A percentile compares a stretch with the other conserved stretches of the same genome.
Evolutionary conservation across 306 rosid genomes (phyloP).

Genomic region (Crataegus laevigata): DNA sequence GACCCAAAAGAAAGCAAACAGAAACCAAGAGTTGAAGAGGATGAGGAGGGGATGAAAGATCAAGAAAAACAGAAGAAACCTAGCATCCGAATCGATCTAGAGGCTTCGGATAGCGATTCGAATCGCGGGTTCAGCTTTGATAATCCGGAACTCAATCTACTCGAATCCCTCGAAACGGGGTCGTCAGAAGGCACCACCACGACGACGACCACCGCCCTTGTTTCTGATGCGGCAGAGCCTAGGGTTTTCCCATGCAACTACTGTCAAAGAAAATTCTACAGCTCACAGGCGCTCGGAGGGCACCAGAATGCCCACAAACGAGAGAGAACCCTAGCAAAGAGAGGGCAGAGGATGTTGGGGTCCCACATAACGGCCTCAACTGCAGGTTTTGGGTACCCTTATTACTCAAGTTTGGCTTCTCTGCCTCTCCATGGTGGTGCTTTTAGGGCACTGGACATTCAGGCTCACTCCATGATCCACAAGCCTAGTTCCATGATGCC

Average conservation of each 20-base stretch:
- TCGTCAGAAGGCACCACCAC: neutral
- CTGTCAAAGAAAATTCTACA: constrained; percentile 68
- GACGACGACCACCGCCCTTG: neutral
- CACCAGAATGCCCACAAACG: constrained; percentile 93
- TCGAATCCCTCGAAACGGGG: constrained; percentile 36
- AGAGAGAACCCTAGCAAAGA: constrained; percentile 68
- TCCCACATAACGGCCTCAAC: constrained; percentile 37
- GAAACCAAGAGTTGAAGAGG: constrained; percentile 19
- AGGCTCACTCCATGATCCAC: constrained; percentile 42
- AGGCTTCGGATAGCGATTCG: neutral
- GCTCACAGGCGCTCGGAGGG: constrained; percentile 81
- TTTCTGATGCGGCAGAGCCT: constrained; percentile 23
- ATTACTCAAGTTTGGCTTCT: constrained; percentile 39
- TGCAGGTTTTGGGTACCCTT: constrained; percentile 40
- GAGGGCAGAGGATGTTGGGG: constrained; percentile 40
- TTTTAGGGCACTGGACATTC: constrained; percentile 41
- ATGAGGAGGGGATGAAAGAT: constrained; percentile 16
- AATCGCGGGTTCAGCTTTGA: neutral
- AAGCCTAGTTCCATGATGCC: constrained; percentile 30
- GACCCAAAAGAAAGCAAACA: constrained; percentile 34
- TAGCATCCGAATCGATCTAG: constrained; percentile 33
- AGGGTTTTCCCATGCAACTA: constrained; percentile 63
- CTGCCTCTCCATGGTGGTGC: constrained; percentile 39
- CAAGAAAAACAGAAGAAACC: constrained; percentile 11
- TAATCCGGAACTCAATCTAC: constrained; percentile 44